phyloP scores from a whole-genome alignment of 495 filamentous ascomycete species.

The Rhizodiscina lignyota region DNA sequence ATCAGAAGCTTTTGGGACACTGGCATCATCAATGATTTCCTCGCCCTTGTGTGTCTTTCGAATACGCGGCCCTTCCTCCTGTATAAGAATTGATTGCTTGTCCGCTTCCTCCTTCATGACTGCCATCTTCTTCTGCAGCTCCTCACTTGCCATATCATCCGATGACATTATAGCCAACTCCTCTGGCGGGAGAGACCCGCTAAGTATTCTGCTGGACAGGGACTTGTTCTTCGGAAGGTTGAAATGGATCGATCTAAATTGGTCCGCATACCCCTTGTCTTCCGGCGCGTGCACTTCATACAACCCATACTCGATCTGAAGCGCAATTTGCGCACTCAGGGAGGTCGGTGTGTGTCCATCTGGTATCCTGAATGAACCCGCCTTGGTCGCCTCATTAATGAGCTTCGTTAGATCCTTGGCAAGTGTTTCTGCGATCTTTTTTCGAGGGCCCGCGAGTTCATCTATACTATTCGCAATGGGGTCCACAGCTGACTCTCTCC shows the following conservation, averaged over 20 bases:
- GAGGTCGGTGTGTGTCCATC: conserved; percentile 33
- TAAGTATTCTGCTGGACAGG: conserved; percentile 59
- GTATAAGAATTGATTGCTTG: conserved; percentile 70
- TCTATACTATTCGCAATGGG: neutral
- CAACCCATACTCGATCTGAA: conserved; percentile 61
- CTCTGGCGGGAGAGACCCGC: conserved; percentile 47
- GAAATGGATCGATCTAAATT: conserved; percentile 49
- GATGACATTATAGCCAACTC: conserved; percentile 68
- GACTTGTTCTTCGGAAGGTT: conserved; percentile 78
- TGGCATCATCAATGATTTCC: conserved; percentile 64
- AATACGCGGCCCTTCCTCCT: conserved; percentile 65
- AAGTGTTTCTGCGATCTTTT: conserved; percentile 6
- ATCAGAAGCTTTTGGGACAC: conserved; percentile 10
- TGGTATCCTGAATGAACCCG: conserved; percentile 32
- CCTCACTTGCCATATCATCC: conserved; percentile 81
- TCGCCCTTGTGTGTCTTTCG: conserved; percentile 91
- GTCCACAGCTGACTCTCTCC: no score
- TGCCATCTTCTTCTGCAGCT: conserved; percentile 64
- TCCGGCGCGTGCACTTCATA: conserved; percentile 36
- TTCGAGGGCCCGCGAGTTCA: conserved; percentile 9
- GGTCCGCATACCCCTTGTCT: conserved; percentile 32
- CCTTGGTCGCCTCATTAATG: conserved; percentile 32
- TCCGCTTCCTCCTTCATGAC: conserved; percentile 63
- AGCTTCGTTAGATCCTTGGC: conserved; percentile 8
- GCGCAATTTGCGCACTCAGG: conserved; percentile 36